Conservation (phyloP, 805 yeast genomes). For the Priceomyces carsonii region DNA sequence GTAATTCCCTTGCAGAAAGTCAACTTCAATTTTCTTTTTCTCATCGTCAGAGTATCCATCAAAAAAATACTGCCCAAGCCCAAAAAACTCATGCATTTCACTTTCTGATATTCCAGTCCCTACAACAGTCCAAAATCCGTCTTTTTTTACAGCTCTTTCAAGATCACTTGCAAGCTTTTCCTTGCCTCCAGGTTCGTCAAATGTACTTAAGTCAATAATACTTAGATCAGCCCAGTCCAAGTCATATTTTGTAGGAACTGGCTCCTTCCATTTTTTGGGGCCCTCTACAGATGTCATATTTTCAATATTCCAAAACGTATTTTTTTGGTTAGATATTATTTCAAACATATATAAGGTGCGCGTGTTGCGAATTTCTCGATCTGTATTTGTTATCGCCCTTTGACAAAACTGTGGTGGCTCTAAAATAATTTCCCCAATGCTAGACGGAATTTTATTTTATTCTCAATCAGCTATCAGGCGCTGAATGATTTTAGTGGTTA, state of each 20-base stretch:
- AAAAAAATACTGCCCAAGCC: conserved; percentile 29
- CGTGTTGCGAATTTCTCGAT: too few species aligned
- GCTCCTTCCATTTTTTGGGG: conserved; percentile 22
- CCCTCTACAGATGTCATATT: conserved; percentile 11
- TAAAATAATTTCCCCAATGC: too few species aligned
- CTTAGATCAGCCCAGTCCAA: conserved; percentile 34
- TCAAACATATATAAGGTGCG: too few species aligned
- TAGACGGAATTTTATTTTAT: too few species aligned
- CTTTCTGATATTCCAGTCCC: conserved; percentile 25
- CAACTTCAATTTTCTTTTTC: conserved; percentile 22
- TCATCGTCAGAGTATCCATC: conserved; percentile 25
- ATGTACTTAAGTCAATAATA: conserved; percentile 25
- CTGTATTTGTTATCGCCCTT: too few species aligned
- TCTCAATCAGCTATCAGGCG: too few species aligned
- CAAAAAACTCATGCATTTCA: conserved; percentile 25
- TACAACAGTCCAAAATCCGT: conserved; percentile 33
- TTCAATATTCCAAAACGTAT: neutral
- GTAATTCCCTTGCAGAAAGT: conserved; percentile 30
- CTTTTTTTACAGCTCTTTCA: conserved; percentile 25
- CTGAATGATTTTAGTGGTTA: too few species aligned
- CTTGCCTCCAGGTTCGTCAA: conserved; percentile 27
- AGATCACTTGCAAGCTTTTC: conserved; percentile 26
- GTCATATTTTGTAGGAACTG: conserved; percentile 23
- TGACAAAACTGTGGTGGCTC: too few species aligned
- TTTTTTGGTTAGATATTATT: neutral